Conservation (phyloP, 768 basidiomycete species). For the Trametes sanguinea region DNA sequence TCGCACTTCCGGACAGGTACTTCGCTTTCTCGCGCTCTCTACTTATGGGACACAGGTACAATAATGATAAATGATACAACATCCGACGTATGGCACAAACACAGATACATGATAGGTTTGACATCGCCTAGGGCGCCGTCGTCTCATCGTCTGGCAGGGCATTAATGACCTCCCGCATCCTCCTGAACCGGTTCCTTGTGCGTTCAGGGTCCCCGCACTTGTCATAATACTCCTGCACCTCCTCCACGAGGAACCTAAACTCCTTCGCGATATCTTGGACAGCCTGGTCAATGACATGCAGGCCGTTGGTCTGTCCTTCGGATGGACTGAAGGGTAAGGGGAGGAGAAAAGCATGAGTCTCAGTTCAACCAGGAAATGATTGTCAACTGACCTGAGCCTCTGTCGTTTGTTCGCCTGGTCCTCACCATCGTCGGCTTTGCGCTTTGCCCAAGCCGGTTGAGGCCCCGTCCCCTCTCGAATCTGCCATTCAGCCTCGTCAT, state of each 20-base stretch:
- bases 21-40: no score
- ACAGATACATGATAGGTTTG: background rate
- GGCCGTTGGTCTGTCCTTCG: conserved; percentile 8
- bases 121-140: background rate
- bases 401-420: conserved; percentile 45
- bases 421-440: conserved; percentile 45
- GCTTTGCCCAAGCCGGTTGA: conserved; percentile 71
- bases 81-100: background rate
- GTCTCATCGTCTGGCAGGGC: conserved; percentile 26
- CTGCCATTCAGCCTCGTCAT: conserved; percentile 64
- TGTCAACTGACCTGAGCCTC: conserved; percentile 41
- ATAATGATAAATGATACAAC: conserved; percentile 17
- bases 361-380: background rate
- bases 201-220: conserved; percentile 69
- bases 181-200: conserved; percentile 65
- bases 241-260: conserved; percentile 70
- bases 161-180: conserved; percentile 55
- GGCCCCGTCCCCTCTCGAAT: conserved; percentile 59
- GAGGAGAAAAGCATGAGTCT: background rate
- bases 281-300: conserved; percentile 69
- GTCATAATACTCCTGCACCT: conserved; percentile 79
- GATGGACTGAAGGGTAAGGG: conserved; percentile 1
- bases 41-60: background rate
- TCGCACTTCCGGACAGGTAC: background rate
- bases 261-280: conserved; percentile 68